Percentiles rank a stretch among this genome's conserved stretches.
phyloP scores from a whole-genome alignment of 2,329 filamentous ascomycete genomes.

The Verticillium nonalfalfae region DNA sequence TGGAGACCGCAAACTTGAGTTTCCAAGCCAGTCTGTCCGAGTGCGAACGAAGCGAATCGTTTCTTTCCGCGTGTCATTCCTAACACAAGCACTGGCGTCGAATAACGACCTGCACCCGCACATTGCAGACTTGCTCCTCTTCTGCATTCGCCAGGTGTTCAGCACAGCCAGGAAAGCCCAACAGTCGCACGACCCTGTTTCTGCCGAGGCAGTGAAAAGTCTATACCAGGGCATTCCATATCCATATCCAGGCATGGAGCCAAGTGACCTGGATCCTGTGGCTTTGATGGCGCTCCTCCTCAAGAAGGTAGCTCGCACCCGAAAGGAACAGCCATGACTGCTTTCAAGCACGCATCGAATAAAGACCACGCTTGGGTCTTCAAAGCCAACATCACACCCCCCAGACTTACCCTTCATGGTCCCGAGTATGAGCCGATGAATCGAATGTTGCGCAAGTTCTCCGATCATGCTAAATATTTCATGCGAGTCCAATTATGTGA shows the following conservation, averaged over 20 bases:
- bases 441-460: slow-evolving; percentile 62
- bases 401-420: slow-evolving; percentile 48
- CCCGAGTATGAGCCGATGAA: slow-evolving; percentile 65
- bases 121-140: slow-evolving; percentile 39
- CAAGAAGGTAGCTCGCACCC: slow-evolving; percentile 31
- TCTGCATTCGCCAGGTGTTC: slow-evolving; percentile 28
- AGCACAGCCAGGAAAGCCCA: slow-evolving; percentile 14
- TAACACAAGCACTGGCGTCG: slow-evolving; percentile 55
- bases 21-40: slow-evolving; percentile 1
- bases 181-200: slow-evolving; percentile 28
- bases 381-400: slow-evolving; percentile 53
- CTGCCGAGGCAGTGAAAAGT: slow-evolving; percentile 45
- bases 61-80: slow-evolving; percentile 52
- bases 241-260: slow-evolving; percentile 42
- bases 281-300: slow-evolving; percentile 32
- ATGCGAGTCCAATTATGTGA: slow-evolving; percentile 68
- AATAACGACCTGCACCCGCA: slow-evolving; percentile 57
- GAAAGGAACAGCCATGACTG: slow-evolving; percentile 4
- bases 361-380: slow-evolving; percentile 39
- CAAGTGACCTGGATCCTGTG: slow-evolving; percentile 29
- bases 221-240: slow-evolving; percentile 47
- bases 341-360: neutral
- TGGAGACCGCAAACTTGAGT: slow-evolving; percentile 17
- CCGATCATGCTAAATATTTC: slow-evolving; percentile 54
- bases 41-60: slow-evolving; percentile 21